Base-by-base conservation (phyloP, 2,329 filamentous ascomycete species). In the Gyromitra esculenta region DNA sequence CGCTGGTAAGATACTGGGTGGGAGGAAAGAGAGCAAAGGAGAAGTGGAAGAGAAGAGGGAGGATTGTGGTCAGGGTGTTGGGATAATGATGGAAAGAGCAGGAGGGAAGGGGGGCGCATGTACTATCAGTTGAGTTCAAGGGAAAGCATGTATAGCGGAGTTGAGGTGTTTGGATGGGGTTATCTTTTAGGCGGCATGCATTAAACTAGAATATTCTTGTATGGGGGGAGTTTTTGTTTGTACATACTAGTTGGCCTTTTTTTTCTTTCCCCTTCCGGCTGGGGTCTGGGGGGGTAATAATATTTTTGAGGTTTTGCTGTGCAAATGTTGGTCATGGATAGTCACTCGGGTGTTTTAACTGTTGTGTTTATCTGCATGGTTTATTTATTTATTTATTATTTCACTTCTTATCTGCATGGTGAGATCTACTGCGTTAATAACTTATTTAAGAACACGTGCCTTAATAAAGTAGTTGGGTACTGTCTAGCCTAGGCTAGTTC, bases 1-100 rank as follows among this genome's bases (percentile, higher is more conserved):
- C 3, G 88, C 88, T 2, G 86, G 87, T 2, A 86, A 85, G 76
- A 85, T 89, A n/a, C 37, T 54, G 11, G 39, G 31, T 31, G 45
- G 43, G 7, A 54, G 48, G 35, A 37, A 11, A 3, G 50, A 18
- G 48, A n/a, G 31, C 18, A 7, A 50, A 15, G 41, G 11, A 18
- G 43, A 73, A 35, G 37, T 31, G 35, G 45, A 39, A 37, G n/a
- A 48, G 25, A 25, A 37, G 45, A 54, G 64, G 43, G 25, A 45
- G 35, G 52, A 56, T 35, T 21, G 52, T 7, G 52, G 18, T 13
- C 15, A 31, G 31, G 56, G 64, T 7, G 41, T 31, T 35, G 66
- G 41, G 13, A 11, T 25, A 31, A 50, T 13, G 15, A 65, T 70
- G 15, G 25, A 6, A 11, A 59, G 18, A 31, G 21, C 56, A 54